Evolutionary conservation across 257 asterid species (phyloP).

Genomic region (Solanum etuberosum): DNA sequence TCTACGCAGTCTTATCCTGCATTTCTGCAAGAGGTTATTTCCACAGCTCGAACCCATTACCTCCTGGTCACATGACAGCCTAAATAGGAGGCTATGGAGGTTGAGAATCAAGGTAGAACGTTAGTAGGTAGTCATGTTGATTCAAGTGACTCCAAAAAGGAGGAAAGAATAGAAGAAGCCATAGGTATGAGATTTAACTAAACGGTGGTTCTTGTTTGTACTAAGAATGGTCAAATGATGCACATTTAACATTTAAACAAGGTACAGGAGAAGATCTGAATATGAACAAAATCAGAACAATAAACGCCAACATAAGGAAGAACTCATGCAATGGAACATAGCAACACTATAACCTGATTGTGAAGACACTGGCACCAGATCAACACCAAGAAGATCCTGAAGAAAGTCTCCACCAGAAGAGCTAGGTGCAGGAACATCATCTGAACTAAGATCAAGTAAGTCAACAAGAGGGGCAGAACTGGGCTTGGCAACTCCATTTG

Average conservation of each 20-base stretch:
- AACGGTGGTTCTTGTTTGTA: background rate
- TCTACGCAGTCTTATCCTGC: background rate
- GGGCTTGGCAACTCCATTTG: conserved; percentile 75
- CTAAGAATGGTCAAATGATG: background rate
- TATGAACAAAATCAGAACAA: background rate
- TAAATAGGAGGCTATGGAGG: background rate
- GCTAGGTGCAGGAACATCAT: conserved; percentile 55
- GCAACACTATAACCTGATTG: conserved; percentile 46
- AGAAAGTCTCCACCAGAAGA: conserved; percentile 82
- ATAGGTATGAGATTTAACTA: background rate
- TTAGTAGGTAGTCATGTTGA: background rate
- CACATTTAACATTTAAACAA: background rate
- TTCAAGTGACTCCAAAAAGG: background rate
- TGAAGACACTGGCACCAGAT: conserved; percentile 37
- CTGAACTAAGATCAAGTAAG: conserved; percentile 77
- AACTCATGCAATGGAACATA: background rate
- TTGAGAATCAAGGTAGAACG: background rate
- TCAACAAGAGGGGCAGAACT: conserved; percentile 69
- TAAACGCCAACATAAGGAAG: background rate
- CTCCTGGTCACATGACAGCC: background rate
- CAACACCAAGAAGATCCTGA: conserved; percentile 87
- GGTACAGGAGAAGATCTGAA: background rate
- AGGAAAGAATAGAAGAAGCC: background rate
- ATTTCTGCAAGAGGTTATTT: background rate
- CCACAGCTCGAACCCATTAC: background rate